Evolutionary conservation across 805 yeast species (phyloP).

Genomic region (Nakazawaea holstii): DNA sequence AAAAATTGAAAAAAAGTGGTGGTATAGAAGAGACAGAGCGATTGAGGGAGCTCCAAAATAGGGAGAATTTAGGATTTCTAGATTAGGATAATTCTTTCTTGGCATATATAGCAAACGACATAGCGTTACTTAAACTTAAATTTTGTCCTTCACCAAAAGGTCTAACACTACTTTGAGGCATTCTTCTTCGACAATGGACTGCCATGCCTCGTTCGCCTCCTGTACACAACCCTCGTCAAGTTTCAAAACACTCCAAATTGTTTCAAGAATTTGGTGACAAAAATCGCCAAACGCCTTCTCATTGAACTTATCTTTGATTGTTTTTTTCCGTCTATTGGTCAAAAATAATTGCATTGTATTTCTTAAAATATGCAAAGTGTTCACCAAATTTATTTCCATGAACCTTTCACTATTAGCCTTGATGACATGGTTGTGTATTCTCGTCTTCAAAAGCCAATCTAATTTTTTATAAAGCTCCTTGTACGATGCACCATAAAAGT

Average conservation of each 20-base stretch:
- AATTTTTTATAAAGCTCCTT: conserved; percentile 20
- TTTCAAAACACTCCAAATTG: conserved; percentile 16
- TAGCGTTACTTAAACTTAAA: neutral
- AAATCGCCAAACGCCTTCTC: conserved; percentile 4
- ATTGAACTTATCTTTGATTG: conserved; percentile 13
- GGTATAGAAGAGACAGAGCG: conserved; percentile 87
- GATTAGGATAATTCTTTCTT: neutral
- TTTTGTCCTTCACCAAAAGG: neutral
- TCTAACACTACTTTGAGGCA: conserved; percentile 1
- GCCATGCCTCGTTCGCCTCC: conserved; percentile 1
- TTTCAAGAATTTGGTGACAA: conserved; percentile 14
- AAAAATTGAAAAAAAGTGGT: conserved; percentile 74
- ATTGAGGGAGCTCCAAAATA: conserved; percentile 59
- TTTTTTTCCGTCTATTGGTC: neutral
- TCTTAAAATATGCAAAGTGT: conserved; percentile 5
- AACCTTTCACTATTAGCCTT: neutral
- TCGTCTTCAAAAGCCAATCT: conserved; percentile 21
- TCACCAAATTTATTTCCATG: conserved; percentile 6
- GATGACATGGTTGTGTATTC: conserved; percentile 23
- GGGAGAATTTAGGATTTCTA: conserved; percentile 46
- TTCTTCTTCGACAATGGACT: neutral
- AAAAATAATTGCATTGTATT: neutral
- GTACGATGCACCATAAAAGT: conserved; percentile 13
- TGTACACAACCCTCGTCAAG: conserved; percentile 9
- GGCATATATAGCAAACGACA: neutral